phyloP scores from a whole-genome alignment of 106 monocot species.

The Allium fistulosum region DNA sequence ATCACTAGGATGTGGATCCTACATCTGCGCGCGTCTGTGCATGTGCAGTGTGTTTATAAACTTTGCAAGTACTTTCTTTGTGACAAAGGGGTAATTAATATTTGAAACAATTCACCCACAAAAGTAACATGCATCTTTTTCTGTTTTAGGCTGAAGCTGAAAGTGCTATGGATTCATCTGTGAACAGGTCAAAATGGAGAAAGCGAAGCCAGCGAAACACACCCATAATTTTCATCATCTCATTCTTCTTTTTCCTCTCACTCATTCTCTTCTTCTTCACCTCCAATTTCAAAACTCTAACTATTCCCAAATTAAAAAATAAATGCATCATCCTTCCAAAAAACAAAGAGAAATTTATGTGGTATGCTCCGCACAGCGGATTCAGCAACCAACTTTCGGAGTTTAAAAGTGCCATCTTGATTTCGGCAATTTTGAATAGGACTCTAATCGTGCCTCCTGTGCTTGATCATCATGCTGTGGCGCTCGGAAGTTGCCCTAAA shows the following conservation, averaged over 20 bases:
- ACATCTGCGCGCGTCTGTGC: no score
- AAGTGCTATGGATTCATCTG: conserved; percentile 11
- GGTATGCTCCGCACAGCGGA: conserved; percentile 95
- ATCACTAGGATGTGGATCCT: no score
- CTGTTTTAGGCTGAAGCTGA: no score
- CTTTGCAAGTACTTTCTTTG: no score
- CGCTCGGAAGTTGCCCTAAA: conserved; percentile 94
- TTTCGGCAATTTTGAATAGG: conserved; percentile 77
- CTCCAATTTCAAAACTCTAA: conserved; percentile 15
- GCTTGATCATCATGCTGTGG: conserved; percentile 94
- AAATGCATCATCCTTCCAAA: conserved; percentile 7
- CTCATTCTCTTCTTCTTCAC: conserved; percentile 20
- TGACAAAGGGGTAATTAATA: no score
- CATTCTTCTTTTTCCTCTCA: conserved; percentile 22
- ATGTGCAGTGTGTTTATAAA: no score
- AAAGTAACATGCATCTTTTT: no score
- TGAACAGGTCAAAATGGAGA: conserved; percentile 29
- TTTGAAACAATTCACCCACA: no score
- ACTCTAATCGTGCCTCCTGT: conserved; percentile 85
- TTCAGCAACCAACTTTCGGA: conserved; percentile 96
- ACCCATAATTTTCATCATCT: conserved; percentile 10
- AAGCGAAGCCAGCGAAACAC: conserved; percentile 26
- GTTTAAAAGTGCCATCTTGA: conserved; percentile 63
- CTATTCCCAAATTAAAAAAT: conserved; percentile 2
- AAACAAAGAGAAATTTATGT: conserved; percentile 40